These are phyloP conservation scores for Termitomyces sp. DNA, from an alignment of 768 basidiomycete genomes.

Conservation along the genomic window DNA sequence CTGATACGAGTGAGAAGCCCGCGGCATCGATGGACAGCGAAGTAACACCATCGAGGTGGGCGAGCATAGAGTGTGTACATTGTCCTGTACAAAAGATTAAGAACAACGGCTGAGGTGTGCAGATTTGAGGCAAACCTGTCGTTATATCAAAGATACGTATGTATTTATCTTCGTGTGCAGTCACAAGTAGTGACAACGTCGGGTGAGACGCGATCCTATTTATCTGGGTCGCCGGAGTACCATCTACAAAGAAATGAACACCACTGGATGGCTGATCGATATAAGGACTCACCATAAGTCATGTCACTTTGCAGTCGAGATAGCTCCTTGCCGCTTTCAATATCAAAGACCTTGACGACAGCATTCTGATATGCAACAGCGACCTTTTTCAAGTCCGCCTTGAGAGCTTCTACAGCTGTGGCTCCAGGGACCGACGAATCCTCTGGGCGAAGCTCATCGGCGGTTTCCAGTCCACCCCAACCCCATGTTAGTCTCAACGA, in stretches of 20 bases:
- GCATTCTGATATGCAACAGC: slow-evolving; percentile 91
- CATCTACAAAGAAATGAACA: slow-evolving; percentile 46
- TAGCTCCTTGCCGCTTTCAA: slow-evolving; percentile 83
- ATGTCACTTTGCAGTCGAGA: slow-evolving; percentile 58
- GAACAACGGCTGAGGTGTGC: background rate
- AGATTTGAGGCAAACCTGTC: slow-evolving; percentile 54
- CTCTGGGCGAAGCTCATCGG: slow-evolving; percentile 43
- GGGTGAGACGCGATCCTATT: slow-evolving; percentile 90
- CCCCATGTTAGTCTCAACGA: slow-evolving; percentile 78
- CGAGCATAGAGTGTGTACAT: slow-evolving; percentile 87
- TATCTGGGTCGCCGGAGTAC: slow-evolving; percentile 73
- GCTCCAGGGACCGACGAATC: slow-evolving; percentile 63
- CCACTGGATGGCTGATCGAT: background rate
- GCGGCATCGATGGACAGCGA: slow-evolving; percentile 87
- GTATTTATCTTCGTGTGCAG: slow-evolving; percentile 92
- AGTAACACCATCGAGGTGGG: slow-evolving; percentile 90
- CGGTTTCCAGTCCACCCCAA: slow-evolving; percentile 64
- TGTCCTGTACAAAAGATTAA: slow-evolving; percentile 47
- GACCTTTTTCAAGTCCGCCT: slow-evolving; percentile 79
- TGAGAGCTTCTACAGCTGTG: slow-evolving; percentile 81
- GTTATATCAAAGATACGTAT: slow-evolving; percentile 86
- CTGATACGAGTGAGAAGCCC: slow-evolving; percentile 85
- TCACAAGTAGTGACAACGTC: slow-evolving; percentile 82
- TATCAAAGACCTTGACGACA: slow-evolving; percentile 86
- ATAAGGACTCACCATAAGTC: slow-evolving; percentile 47